Base-by-base conservation (phyloP, 23 red algal genomes). In the Gracilaria domingensis region DNA sequence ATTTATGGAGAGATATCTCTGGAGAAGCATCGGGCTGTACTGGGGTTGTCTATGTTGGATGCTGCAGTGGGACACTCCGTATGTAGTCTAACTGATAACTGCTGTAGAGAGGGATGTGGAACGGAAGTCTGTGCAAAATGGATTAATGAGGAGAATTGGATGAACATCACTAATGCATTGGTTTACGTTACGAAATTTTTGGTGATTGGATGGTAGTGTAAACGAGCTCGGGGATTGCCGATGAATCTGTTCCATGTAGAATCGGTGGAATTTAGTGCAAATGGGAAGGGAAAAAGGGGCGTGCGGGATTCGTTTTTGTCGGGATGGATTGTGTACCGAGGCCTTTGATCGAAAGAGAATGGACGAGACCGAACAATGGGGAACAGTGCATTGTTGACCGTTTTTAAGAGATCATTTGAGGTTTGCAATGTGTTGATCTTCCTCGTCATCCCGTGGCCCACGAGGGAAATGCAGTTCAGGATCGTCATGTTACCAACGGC, bases 201-300 rank as follows among this genome's bases (percentile, higher is more conserved):
- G 9, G 11, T 66, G 8, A 23, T 33, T 66, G 24, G 24, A 9
- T 8, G 9, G 60, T 8, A 16, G 12, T 66, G 8, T n/a, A n/a
- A n/a, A n/a, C n/a, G n/a, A n/a, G 60, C 8, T 66, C 60, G 60
- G 11, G 60, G 60, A 23, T 66, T 23, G 60, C 60, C 12, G 71
- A 39, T 39, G 45, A 77, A 77, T 49, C 12, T 44, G 36, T n/a
- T 77, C 40, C 9, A 77, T 51, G 24, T 77, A 77, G n/a, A 77
- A 39, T n/a, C 8, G 34, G 45, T 8, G 71, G 71, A 5, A n/a
- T n/a, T n/a, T n/a, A n/a, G n/a, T n/a, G n/a, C n/a, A n/a, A n/a
- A n/a, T n/a, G n/a, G n/a, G n/a, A n/a, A n/a, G 36, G 12, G 34
- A 77, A 44, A n/a, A 77, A 77, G 18, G 71, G 24, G 36, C 45